A percentile compares a stretch with the other conserved stretches of the same genome.
Evolutionary conservation across 2,329 filamentous ascomycete genomes (phyloP).

Genomic region (Coleophoma crateriformis): DNA sequence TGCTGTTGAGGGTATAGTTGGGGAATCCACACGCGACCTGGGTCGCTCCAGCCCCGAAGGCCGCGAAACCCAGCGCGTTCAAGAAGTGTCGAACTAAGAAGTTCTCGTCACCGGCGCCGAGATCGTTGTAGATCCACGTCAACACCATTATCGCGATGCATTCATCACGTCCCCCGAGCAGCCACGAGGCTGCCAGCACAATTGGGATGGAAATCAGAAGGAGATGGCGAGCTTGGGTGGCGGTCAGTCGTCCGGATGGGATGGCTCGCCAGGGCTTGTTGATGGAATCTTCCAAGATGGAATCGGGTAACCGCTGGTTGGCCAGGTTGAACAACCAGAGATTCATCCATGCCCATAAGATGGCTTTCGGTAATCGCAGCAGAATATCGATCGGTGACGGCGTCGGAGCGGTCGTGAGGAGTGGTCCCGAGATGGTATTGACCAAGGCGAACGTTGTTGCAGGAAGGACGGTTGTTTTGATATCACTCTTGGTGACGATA

Average conservation of each 20-base stretch:
- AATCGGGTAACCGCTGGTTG: constrained; percentile 23
- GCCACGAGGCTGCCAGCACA: not conserved
- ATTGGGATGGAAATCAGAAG: not conserved
- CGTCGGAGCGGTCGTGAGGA: constrained; percentile 3
- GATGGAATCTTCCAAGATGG: constrained; percentile 24
- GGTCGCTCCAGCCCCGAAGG: not conserved
- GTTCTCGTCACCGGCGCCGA: constrained; percentile 2
- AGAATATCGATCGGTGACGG: not conserved
- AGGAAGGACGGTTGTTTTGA: constrained; percentile 8
- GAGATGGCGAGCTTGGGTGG: constrained; percentile 13
- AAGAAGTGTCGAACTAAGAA: not conserved
- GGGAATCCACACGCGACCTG: not conserved
- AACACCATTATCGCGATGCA: not conserved
- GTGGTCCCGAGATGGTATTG: constrained; percentile 2
- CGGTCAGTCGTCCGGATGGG: constrained; percentile 23
- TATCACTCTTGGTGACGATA: constrained; percentile 9
- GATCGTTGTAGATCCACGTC: constrained; percentile 2
- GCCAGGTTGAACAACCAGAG: constrained; percentile 24
- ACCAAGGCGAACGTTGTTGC: constrained; percentile 6
- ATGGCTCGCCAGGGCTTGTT: constrained; percentile 30
- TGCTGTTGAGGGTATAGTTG: not conserved
- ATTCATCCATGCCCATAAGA: constrained; percentile 19
- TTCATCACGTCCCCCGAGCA: not conserved
- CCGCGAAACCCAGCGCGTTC: not conserved
- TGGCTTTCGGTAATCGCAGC: constrained; percentile 1